Conservation (phyloP, 2,329 filamentous ascomycete species). For the Penicillium frequentans region DNA sequence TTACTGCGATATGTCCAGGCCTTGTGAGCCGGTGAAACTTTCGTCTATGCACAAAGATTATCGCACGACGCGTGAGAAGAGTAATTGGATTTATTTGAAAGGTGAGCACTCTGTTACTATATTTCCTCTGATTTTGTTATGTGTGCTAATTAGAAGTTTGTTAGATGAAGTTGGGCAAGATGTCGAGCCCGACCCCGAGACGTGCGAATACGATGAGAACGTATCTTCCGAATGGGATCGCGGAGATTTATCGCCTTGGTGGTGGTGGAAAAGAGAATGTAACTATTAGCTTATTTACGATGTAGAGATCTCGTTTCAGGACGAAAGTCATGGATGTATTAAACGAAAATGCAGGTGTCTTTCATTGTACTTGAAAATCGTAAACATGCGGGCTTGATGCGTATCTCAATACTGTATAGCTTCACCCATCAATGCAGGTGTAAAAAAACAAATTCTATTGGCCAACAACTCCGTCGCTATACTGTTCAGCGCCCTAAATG, state of each 20-base stretch:
- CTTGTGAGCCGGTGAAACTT: slow-evolving; percentile 14
- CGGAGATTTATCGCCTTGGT: not conserved
- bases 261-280: not conserved
- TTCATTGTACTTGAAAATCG: not conserved
- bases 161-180: not conserved
- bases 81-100: not conserved
- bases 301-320: not conserved
- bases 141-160: not conserved
- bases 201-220: not conserved
- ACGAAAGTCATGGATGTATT: not conserved
- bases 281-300: not conserved
- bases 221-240: not conserved
- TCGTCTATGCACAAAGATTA: slow-evolving; percentile 7
- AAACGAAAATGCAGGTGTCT: not conserved
- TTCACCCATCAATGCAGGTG: not conserved
- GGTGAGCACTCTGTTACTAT: not conserved
- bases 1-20: slow-evolving; percentile 8
- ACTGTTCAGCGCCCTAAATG: slow-evolving; percentile 15
- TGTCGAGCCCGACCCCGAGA: not conserved
- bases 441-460: not conserved
- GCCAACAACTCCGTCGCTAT: not conserved
- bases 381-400: not conserved
- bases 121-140: not conserved
- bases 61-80: slow-evolving; percentile 6
- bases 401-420: not conserved